These are phyloP conservation scores for Microsporum ferrugineum DNA, from an alignment of 2,329 filamentous ascomycete genomes.

Conservation along the genomic window DNA sequence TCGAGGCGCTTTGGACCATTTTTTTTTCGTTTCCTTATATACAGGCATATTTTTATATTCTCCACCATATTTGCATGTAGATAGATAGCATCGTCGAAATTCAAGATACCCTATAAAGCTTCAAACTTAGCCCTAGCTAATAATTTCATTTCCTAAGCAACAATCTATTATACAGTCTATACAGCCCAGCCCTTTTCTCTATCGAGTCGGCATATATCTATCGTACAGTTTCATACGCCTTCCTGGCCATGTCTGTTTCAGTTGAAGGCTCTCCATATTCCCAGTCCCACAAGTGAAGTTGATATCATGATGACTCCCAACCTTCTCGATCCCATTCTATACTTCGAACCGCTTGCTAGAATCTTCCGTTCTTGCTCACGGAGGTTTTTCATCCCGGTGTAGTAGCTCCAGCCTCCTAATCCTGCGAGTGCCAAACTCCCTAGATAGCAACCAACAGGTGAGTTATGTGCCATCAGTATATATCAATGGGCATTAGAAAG, in stretches of 20 bases:
- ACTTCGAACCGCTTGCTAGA: slow-evolving; percentile 55
- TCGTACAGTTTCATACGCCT: not conserved
- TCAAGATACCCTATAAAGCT: slow-evolving; percentile 11
- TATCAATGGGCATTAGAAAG: not conserved
- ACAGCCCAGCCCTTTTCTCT: not conserved
- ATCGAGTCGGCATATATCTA: not conserved
- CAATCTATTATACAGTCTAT: not conserved
- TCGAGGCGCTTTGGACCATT: not conserved
- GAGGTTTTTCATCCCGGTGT: slow-evolving; percentile 61
- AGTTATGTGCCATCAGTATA: not conserved
- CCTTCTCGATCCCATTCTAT: slow-evolving; percentile 60
- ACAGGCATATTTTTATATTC: slow-evolving; percentile 8
- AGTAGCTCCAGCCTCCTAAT: slow-evolving; percentile 65
- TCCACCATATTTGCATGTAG: slow-evolving; percentile 6
- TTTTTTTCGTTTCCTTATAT: slow-evolving; percentile 7
- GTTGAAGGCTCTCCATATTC: slow-evolving; percentile 50
- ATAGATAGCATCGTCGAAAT: slow-evolving; percentile 13
- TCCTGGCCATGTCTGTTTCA: slow-evolving; percentile 1
- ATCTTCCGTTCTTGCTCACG: slow-evolving; percentile 51
- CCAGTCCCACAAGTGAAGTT: slow-evolving; percentile 55
- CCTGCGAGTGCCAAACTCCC: slow-evolving; percentile 59
- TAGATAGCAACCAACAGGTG: slow-evolving; percentile 3
- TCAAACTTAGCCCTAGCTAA: not conserved
- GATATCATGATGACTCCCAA: slow-evolving; percentile 58
- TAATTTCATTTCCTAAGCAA: not conserved